Evolutionary conservation across 2,329 filamentous ascomycete species (phyloP), one percentile per base, ranked within the genome.

Genomic region (Fusarium domesticum): DNA sequence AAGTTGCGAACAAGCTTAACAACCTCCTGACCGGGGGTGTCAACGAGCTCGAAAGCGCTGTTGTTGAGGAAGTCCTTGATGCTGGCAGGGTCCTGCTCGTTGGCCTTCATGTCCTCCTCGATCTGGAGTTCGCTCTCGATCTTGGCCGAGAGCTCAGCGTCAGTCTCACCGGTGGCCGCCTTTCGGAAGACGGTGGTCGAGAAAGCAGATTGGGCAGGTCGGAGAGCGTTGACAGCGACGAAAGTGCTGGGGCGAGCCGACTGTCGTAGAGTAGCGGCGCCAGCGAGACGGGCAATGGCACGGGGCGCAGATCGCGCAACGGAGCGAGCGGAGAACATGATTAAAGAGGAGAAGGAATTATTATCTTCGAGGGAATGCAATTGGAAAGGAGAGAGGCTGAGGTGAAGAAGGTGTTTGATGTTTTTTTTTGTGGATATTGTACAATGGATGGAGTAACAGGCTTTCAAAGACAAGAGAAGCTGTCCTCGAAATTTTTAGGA

Each of bases 31-130:
- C 93, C 93, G 19, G 85, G 77, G 23, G 77, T 81, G 69, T 98
- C 93, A 62, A 88, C 76, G 50, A 93, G 78, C 77, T 92, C 77
- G 70, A 90, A 98, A 32, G 85, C 80, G 63, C 85, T 84, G 72
- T 89, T 92, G 64, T 92, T 83, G 37, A 96, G 72, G 70, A 95
- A 96, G 67, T 93, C 88, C 72, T 89, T 85, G 68, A 96, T 80
- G 66, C 84, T 87, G 52, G 83, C 77, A 32, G 89, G 85, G 55
- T 87, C 71, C 54, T 87, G 80, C 61, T 88, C 81, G 50, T 80
- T 76, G 55, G 84, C 77, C 70, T 85, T 84, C 70, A 90, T 84
- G 63, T 91, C 84, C 61, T 83, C 81, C 78, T 97, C 93, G 64
- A 95, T 83, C 67, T 83, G 73, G 56, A 95, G 76, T 74, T 96